Conservation (phyloP, 805 yeast species). For the Wickerhamomyces hampshirensis region DNA sequence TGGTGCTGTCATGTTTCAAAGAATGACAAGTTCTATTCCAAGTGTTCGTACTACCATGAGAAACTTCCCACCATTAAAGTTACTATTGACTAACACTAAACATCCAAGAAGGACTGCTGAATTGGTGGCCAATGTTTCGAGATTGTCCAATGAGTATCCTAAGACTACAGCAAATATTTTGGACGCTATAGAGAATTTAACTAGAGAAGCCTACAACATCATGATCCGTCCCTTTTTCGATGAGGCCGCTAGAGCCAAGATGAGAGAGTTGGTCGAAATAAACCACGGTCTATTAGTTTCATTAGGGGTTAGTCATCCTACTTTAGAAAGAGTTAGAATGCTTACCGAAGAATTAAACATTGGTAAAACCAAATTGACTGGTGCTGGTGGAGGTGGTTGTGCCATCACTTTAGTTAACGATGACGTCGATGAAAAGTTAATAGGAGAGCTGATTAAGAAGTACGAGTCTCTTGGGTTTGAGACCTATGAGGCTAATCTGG, state of each 20-base stretch:
- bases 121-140: slow-evolving; percentile 72
- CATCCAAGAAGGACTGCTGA: slow-evolving; percentile 86
- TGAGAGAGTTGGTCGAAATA: slow-evolving; percentile 63
- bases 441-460: slow-evolving; percentile 32
- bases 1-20: slow-evolving; percentile 89
- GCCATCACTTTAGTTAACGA: slow-evolving; percentile 74
- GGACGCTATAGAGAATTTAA: slow-evolving; percentile 70
- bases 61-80: slow-evolving; percentile 66
- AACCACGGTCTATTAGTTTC: slow-evolving; percentile 87
- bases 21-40: slow-evolving; percentile 48
- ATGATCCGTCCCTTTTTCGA: slow-evolving; percentile 51
- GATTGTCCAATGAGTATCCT: slow-evolving; percentile 48
- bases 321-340: slow-evolving; percentile 69
- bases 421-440: slow-evolving; percentile 27
- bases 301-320: slow-evolving; percentile 89
- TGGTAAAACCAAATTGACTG: slow-evolving; percentile 92
- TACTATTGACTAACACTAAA: slow-evolving; percentile 77
- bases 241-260: slow-evolving; percentile 31
- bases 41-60: slow-evolving; percentile 64
- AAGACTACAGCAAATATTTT: slow-evolving; percentile 52
- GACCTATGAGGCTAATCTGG: slow-evolving; percentile 74
- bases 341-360: slow-evolving; percentile 57
- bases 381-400: slow-evolving; percentile 99
- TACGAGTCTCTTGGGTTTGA: slow-evolving; percentile 53
- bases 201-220: slow-evolving; percentile 65